phyloP scores from a whole-genome alignment of 2,329 filamentous ascomycete genomes.

The Colletotrichum siamense region DNA sequence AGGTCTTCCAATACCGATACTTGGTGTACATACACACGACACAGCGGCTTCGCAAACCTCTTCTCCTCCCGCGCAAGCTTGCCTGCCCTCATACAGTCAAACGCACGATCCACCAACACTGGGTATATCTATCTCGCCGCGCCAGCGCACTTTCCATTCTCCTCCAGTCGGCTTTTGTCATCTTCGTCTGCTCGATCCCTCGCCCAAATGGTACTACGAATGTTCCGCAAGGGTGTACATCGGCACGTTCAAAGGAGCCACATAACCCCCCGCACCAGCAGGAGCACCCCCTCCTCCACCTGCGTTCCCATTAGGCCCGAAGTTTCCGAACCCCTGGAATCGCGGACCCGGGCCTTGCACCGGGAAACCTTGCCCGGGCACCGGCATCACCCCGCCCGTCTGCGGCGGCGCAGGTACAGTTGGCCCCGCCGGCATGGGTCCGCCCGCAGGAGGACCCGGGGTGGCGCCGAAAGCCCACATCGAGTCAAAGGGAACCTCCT shows the following conservation, averaged over 20 bases:
- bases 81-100: background rate
- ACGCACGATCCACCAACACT: background rate
- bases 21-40: background rate
- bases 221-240: conserved; percentile 17
- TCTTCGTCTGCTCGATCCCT: background rate
- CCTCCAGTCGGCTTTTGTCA: background rate
- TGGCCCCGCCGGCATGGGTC: background rate
- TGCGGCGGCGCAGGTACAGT: background rate
- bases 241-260: conserved; percentile 4
- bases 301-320: background rate
- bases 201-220: background rate
- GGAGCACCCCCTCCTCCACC: background rate
- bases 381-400: background rate
- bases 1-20: background rate
- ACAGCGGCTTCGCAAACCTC: background rate
- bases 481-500: conserved; percentile 41
- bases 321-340: background rate
- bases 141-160: background rate
- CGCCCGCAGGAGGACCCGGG: background rate
- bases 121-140: background rate
- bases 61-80: background rate
- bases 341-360: background rate
- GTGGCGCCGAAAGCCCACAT: conserved; percentile 33
- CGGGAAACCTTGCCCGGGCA: background rate
- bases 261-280: background rate